Evolutionary conservation across 2,329 filamentous ascomycete genomes (phyloP).

Genomic region (Knoxdaviesia capensis): DNA sequence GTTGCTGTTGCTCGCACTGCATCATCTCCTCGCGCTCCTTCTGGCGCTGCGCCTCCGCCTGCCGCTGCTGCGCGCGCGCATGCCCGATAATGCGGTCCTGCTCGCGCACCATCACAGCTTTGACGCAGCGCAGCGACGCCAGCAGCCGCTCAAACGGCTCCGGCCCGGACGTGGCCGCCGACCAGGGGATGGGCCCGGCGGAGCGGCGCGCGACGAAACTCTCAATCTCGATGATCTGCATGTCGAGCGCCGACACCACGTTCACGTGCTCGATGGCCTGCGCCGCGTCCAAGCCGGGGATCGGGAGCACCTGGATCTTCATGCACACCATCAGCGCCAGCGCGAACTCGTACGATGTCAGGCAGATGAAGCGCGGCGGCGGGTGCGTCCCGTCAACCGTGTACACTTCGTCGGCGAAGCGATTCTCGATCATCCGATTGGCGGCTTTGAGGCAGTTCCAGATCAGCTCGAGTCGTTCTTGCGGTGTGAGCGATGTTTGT

Average conservation of each 20-base stretch:
- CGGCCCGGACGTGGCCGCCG: not conserved
- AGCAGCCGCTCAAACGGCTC: constrained; percentile 6
- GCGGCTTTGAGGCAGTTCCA: constrained; percentile 21
- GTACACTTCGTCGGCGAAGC: constrained; percentile 9
- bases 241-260: constrained; percentile 12
- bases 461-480: constrained; percentile 21
- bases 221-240: constrained; percentile 12
- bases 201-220: constrained; percentile 8
- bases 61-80: not conserved
- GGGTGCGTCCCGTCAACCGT: constrained; percentile 9
- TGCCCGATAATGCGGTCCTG: constrained; percentile 1
- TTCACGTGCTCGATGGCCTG: constrained; percentile 16
- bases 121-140: constrained; percentile 3
- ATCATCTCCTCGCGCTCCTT: not conserved
- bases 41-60: not conserved
- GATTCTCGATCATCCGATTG: constrained; percentile 17
- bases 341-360: constrained; percentile 25
- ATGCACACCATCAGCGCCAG: constrained; percentile 24
- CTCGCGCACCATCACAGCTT: constrained; percentile 4
- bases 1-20: not conserved
- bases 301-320: constrained; percentile 22
- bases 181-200: not conserved
- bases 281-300: constrained; percentile 24
- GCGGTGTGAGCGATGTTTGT: constrained; percentile 13
- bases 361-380: constrained; percentile 19